phyloP scores from a whole-genome alignment of 495 filamentous ascomycete species.

The Penicillium egyptiacum region DNA sequence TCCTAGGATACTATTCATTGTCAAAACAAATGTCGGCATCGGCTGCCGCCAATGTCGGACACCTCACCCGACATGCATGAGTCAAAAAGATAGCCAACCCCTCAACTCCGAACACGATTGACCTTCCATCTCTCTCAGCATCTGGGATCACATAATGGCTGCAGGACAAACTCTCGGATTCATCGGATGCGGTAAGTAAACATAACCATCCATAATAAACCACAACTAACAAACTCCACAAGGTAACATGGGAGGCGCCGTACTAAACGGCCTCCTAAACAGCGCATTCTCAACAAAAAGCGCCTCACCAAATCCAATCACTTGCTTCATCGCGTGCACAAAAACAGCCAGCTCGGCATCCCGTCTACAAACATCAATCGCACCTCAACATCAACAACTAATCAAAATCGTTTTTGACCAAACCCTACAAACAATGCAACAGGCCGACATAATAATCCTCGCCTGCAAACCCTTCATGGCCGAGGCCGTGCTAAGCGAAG shows the following conservation, averaged over 20 bases:
- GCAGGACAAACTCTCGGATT: slow-evolving; percentile 24
- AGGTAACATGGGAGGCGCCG: slow-evolving; percentile 45
- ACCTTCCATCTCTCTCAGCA: background rate
- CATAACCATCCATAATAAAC: background rate
- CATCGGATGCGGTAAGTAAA: slow-evolving; percentile 32
- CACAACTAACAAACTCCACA: slow-evolving; percentile 4
- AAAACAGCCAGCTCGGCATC: slow-evolving; percentile 30
- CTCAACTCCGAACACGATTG: background rate
- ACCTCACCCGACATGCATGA: slow-evolving; percentile 4
- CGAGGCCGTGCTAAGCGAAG: slow-evolving; percentile 28
- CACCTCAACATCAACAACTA: slow-evolving; percentile 12
- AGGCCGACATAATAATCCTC: slow-evolving; percentile 36
- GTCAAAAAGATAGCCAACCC: background rate
- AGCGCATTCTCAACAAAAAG: slow-evolving; percentile 25
- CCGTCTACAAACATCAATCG: slow-evolving; percentile 15
- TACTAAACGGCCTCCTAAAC: slow-evolving; percentile 35
- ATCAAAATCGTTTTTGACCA: slow-evolving; percentile 22
- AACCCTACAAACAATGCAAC: slow-evolving; percentile 27
- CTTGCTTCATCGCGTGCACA: slow-evolving; percentile 33
- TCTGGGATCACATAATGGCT: background rate
- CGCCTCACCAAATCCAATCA: slow-evolving; percentile 13
- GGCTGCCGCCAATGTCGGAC: background rate
- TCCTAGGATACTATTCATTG: background rate
- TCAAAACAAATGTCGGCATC: background rate
- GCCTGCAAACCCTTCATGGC: slow-evolving; percentile 42